Base-by-base conservation (phyloP, 2,329 filamentous ascomycete genomes). In the Huntiella abstrusa region DNA sequence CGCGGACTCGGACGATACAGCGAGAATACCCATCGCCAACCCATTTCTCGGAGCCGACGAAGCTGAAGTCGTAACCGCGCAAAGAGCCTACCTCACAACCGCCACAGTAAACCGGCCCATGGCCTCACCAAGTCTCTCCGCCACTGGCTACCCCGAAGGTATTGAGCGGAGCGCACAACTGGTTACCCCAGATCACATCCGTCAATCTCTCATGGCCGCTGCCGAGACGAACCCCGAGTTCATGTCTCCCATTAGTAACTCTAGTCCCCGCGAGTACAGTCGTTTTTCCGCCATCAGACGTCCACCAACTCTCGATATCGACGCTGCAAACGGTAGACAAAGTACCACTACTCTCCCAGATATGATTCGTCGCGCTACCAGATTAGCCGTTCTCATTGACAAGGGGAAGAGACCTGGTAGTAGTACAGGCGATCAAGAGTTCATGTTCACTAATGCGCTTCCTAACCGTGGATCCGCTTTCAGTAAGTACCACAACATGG, bases 261-360 rank as follows among this genome's bases (percentile, higher is more conserved):
- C 19, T 10, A 41, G 19, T 53, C 57, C 12, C 56, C 58, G 37
- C 13, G 51, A 60, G 1, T 67, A 60, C 52, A 70, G 64, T 52
- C 63, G 65, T 13, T 53, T 75, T 17, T 76, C 74, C 8, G 71
- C 69, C 10, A 66, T 77, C 47, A 65, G 69, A 53, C 64, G 72
- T 42, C 87, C 88, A 32, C 82, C 84, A 3, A 75, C 73, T 33
- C 65, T 95, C 3, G 77, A 95, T 56, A 80, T 95, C 17, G 79
- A 87, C 56, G 83, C 83, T 3, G 83, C 83, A 12, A 85, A 95
- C 60, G 41, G 80, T 1, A 75, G 91, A 56, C 87, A 85, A 3
- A 95, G 87, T 58, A 68, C 94, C 52, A 96, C 91, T 1, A 95
- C 87, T 61, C 65, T 98, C 49, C 82, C 87, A 0, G 91, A 96